These are phyloP conservation scores for Mortierella sp. DNA, from an alignment of 371 early-diverging fungal species.

Conservation along the genomic window DNA sequence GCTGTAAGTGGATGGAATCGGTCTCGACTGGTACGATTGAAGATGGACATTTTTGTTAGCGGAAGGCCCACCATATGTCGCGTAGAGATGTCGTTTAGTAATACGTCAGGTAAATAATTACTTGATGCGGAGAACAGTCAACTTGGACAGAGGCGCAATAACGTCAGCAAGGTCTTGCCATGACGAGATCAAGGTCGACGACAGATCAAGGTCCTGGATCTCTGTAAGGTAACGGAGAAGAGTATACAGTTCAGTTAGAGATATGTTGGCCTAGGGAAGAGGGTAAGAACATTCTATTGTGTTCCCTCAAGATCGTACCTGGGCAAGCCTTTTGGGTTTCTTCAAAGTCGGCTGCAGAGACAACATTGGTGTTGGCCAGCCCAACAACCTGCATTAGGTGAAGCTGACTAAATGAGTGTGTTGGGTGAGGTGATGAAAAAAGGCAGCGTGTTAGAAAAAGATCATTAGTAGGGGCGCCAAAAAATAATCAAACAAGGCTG, in stretches of 20 bases:
- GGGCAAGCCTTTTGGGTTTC: slow-evolving; percentile 58
- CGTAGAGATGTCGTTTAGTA: not conserved
- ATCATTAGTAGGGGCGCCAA: too few species aligned
- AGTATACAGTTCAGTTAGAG: not conserved
- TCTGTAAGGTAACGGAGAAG: slow-evolving; percentile 18
- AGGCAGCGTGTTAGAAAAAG: too few species aligned
- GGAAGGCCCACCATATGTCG: not conserved
- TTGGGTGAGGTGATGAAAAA: too few species aligned
- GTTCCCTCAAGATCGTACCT: slow-evolving; percentile 10
- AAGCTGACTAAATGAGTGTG: slow-evolving; percentile 15
- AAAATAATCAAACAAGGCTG: not conserved
- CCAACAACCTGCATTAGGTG: slow-evolving; percentile 50
- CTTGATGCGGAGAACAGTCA: slow-evolving; percentile 78
- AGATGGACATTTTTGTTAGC: slow-evolving; percentile 12
- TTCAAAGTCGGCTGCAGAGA: slow-evolving; percentile 39
- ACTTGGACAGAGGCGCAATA: slow-evolving; percentile 65
- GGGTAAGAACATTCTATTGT: not conserved
- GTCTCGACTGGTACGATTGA: slow-evolving; percentile 47
- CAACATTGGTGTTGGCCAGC: slow-evolving; percentile 50
- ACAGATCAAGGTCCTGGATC: slow-evolving; percentile 83
- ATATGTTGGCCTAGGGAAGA: not conserved
- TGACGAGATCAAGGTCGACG: slow-evolving; percentile 71
- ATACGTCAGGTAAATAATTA: slow-evolving; percentile 30
- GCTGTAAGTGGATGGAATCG: slow-evolving; percentile 57
- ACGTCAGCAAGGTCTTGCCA: slow-evolving; percentile 78